Percentiles rank a stretch among this genome's conserved stretches.
Conservation (phyloP, 768 basidiomycete species). For the Filobasidium floriforme region DNA sequence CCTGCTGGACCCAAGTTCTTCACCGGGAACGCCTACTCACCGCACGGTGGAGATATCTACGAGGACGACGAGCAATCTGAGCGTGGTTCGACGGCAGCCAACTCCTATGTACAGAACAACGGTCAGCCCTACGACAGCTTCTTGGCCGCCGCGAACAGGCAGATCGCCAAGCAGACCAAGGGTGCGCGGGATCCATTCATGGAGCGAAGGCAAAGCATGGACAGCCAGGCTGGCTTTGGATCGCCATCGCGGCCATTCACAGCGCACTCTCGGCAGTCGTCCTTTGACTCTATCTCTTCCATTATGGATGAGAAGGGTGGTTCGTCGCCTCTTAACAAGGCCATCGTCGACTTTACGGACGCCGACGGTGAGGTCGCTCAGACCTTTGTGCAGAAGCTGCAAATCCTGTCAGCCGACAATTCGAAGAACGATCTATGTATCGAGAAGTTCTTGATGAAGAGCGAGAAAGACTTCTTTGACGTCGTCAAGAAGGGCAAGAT, state of each 20-base stretch:
- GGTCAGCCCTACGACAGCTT: conserved; percentile 63
- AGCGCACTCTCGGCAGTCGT: conserved; percentile 66
- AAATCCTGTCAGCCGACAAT: conserved; percentile 69
- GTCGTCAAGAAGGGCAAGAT: conserved; percentile 82
- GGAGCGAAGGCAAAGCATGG: conserved; percentile 47
- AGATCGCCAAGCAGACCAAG: conserved; percentile 70
- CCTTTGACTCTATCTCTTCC: conserved; percentile 83
- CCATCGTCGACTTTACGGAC: conserved; percentile 87
- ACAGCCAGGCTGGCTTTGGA: conserved; percentile 35
- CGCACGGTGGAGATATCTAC: conserved; percentile 49
- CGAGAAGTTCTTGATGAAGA: conserved; percentile 80
- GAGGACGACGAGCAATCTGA: conserved; percentile 52
- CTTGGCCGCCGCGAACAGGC: conserved; percentile 73
- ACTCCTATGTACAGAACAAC: neutral
- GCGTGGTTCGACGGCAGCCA: conserved; percentile 19
- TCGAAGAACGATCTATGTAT: conserved; percentile 87
- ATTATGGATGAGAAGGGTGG: conserved; percentile 85
- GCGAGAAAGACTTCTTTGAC: conserved; percentile 87
- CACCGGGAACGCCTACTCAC: conserved; percentile 21
- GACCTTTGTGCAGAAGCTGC: conserved; percentile 78
- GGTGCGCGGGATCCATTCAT: conserved; percentile 80
- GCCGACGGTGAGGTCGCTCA: conserved; percentile 84
- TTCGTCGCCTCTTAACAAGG: conserved; percentile 80
- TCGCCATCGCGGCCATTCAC: conserved; percentile 71
- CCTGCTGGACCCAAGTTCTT: conserved; percentile 41